Evolutionary conservation across 108 stramenopile genomes (phyloP).

Genomic region (Cylindrotheca closterium): DNA sequence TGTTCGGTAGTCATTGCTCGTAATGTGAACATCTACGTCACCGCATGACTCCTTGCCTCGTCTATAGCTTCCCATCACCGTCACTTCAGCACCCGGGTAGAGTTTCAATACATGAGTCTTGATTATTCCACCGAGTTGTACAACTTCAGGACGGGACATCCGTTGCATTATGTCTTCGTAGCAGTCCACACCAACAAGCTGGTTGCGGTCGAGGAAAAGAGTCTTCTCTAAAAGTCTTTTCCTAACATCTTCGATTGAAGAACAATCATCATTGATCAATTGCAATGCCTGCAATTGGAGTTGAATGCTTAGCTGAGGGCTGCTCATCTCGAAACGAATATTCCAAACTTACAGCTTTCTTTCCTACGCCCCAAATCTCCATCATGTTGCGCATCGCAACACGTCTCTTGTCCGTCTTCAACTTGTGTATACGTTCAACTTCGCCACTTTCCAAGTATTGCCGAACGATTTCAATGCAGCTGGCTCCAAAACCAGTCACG

Average conservation of each 20-base stretch:
- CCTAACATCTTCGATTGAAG: constrained; percentile 37
- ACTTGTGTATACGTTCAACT: constrained; percentile 8
- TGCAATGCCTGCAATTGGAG: constrained; percentile 24
- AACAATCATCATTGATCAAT: constrained; percentile 22
- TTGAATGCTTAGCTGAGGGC: background rate
- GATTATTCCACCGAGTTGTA: constrained; percentile 36
- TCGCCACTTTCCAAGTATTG: constrained; percentile 30
- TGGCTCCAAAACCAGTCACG: constrained; percentile 43
- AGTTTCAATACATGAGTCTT: constrained; percentile 3
- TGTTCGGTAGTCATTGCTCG: constrained; percentile 18
- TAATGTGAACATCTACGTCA: constrained; percentile 56
- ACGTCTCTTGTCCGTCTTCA: constrained; percentile 35
- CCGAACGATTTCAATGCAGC: constrained; percentile 24
- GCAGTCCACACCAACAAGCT: constrained; percentile 51
- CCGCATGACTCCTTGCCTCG: constrained; percentile 43
- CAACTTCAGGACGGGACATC: constrained; percentile 51
- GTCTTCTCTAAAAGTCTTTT: constrained; percentile 8
- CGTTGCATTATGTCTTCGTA: constrained; percentile 57
- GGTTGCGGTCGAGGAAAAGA: constrained; percentile 31
- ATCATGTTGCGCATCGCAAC: constrained; percentile 41
- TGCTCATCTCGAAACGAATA: background rate
- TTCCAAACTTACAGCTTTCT: constrained; percentile 7
- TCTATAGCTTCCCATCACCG: constrained; percentile 56
- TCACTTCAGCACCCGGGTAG: constrained; percentile 36
- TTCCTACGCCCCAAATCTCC: constrained; percentile 63